Conservation (phyloP, 176 grass and related monocot species). For the Triticum monococcum region DNA sequence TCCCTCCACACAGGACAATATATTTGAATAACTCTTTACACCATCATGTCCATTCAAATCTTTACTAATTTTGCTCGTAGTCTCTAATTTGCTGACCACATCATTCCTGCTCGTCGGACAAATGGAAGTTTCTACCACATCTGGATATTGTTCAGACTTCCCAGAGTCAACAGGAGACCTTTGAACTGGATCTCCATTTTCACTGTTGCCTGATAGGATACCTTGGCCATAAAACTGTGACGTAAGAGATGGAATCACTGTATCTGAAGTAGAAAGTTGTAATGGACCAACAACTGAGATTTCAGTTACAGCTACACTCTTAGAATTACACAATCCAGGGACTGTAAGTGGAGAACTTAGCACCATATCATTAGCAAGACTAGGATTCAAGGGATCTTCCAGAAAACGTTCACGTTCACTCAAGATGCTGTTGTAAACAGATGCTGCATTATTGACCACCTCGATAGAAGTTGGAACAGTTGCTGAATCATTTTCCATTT, state of each 20-base stretch:
- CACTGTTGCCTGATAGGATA: constrained; percentile 11
- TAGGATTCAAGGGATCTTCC: constrained; percentile 20
- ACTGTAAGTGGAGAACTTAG: not conserved
- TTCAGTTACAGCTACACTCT: constrained; percentile 7
- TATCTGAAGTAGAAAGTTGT: constrained; percentile 27
- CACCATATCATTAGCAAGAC: constrained; percentile 5
- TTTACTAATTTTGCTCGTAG: constrained; percentile 2
- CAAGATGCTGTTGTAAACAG: constrained; percentile 3
- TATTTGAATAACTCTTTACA: constrained; percentile 1
- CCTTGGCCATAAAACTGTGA: not conserved
- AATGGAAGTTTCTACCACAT: constrained; percentile 26
- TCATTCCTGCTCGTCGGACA: not conserved
- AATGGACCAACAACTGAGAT: not conserved
- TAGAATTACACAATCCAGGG: constrained; percentile 12
- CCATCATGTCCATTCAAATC: constrained; percentile 23
- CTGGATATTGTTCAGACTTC: constrained; percentile 27
- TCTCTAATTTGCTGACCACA: constrained; percentile 16
- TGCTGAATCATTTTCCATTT: constrained; percentile 9
- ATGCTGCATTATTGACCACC: constrained; percentile 13
- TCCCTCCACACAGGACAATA: constrained; percentile 50
- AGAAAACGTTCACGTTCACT: not conserved
- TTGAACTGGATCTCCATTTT: constrained; percentile 18
- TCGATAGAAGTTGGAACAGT: not conserved
- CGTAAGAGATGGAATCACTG: constrained; percentile 24
- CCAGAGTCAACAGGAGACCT: constrained; percentile 5